Conservation (phyloP, 2,329 filamentous ascomycete genomes). For the Aureobasidium sp. region DNA sequence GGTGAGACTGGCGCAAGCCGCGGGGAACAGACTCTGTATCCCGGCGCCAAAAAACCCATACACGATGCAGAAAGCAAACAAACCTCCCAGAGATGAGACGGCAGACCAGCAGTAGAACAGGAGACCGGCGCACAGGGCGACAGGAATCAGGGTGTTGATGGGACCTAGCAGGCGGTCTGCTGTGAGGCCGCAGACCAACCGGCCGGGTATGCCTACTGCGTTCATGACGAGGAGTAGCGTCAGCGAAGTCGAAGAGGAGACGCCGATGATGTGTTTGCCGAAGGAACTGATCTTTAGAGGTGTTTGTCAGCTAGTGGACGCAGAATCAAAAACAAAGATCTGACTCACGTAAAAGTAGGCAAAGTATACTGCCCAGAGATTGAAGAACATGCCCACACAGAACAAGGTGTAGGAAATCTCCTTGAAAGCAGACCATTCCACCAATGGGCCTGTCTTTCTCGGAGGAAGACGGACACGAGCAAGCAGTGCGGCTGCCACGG, state of each 20-base stretch:
- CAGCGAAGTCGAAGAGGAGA: slow-evolving; percentile 44
- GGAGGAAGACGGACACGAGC: slow-evolving; percentile 29
- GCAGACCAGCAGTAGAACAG: slow-evolving; percentile 50
- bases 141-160: slow-evolving; percentile 47
- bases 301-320: not conserved
- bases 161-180: slow-evolving; percentile 46
- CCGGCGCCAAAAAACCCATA: slow-evolving; percentile 38
- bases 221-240: slow-evolving; percentile 51
- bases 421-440: slow-evolving; percentile 29
- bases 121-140: slow-evolving; percentile 36
- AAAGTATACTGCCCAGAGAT: slow-evolving; percentile 28
- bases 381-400: slow-evolving; percentile 16
- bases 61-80: slow-evolving; percentile 37
- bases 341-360: slow-evolving; percentile 35
- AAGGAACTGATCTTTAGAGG: slow-evolving; percentile 21
- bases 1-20: slow-evolving; percentile 34
- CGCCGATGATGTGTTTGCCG: slow-evolving; percentile 28
- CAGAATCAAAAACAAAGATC: not conserved
- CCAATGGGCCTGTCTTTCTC: slow-evolving; percentile 27
- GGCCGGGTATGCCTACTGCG: slow-evolving; percentile 46
- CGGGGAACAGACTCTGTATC: slow-evolving; percentile 38
- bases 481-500: slow-evolving; percentile 22
- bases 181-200: slow-evolving; percentile 43
- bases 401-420: slow-evolving; percentile 29
- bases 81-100: slow-evolving; percentile 30